Percentiles rank a stretch among this genome's conserved stretches.
These are phyloP conservation scores for Plantago major DNA, from an alignment of 257 asterid genomes.

Conservation along the genomic window DNA sequence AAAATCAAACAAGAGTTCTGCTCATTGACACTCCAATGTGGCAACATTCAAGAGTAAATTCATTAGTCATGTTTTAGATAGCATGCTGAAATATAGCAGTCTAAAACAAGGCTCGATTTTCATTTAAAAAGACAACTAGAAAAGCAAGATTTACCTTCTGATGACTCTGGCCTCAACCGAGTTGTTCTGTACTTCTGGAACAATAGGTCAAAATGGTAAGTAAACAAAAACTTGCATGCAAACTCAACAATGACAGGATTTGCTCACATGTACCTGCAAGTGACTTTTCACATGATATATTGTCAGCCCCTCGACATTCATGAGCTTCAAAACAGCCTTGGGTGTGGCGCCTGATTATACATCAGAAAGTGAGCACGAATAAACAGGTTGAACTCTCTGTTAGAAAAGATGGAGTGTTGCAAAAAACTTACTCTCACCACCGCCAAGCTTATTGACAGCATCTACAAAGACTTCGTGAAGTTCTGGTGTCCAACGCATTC, in stretches of 20 bases:
- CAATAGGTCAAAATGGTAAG: constrained; percentile 17
- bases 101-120: background rate
- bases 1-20: too few species aligned
- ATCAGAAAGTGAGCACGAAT: background rate
- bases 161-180: constrained; percentile 64
- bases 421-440: constrained; percentile 62
- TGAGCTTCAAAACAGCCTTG: constrained; percentile 75
- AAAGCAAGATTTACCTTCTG: constrained; percentile 48
- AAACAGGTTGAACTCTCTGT: too few species aligned
- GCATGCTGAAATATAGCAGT: background rate
- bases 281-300: constrained; percentile 90
- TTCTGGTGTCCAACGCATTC: constrained; percentile 97
- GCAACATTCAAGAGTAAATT: background rate
- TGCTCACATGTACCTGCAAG: constrained; percentile 49
- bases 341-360: constrained; percentile 62
- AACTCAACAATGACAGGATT: background rate
- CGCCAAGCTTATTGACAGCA: constrained; percentile 80
- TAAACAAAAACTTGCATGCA: constrained; percentile 5
- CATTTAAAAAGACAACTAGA: constrained; percentile 1
- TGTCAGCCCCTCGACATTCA: constrained; percentile 70
- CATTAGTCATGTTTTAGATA: background rate
- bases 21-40: background rate
- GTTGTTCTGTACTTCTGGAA: constrained; percentile 85
- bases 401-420: constrained; percentile 9
- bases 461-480: constrained; percentile 77